phyloP scores from a whole-genome alignment of 2,329 filamentous ascomycete species.

The Xylariaceae sp. region DNA sequence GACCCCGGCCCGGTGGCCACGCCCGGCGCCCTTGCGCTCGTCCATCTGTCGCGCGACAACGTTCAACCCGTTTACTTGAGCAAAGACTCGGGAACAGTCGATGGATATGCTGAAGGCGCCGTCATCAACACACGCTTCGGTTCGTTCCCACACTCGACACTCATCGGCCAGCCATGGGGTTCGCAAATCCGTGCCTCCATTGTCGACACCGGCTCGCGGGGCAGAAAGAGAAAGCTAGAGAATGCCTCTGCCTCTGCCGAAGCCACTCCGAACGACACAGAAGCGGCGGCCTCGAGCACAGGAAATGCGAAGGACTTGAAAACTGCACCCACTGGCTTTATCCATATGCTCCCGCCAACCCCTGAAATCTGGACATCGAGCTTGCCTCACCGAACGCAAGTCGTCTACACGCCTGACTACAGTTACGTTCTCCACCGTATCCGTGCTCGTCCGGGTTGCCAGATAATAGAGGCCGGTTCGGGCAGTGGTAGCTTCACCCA shows the following conservation, averaged over 20 bases:
- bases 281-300: constrained; percentile 18
- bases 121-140: constrained; percentile 91
- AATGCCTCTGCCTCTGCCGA: constrained; percentile 40
- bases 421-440: constrained; percentile 77
- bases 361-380: constrained; percentile 79
- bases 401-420: constrained; percentile 83
- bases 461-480: constrained; percentile 73
- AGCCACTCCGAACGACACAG: constrained; percentile 37
- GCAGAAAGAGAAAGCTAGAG: constrained; percentile 58
- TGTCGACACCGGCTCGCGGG: constrained; percentile 87
- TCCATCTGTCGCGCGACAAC: constrained; percentile 84
- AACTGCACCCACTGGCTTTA: constrained; percentile 62
- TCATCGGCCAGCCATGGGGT: constrained; percentile 79
- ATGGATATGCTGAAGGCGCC: constrained; percentile 70
- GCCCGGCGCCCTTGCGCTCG: constrained; percentile 66
- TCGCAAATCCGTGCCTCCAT: constrained; percentile 84
- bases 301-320: constrained; percentile 36
- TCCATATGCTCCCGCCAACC: constrained; percentile 72
- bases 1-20: constrained; percentile 59
- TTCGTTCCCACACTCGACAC: constrained; percentile 75
- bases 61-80: constrained; percentile 70
- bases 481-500: constrained; percentile 83
- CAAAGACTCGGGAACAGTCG: constrained; percentile 55
- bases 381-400: constrained; percentile 75
- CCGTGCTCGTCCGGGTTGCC: constrained; percentile 65